These are phyloP conservation scores for Martiniozyma asiatica DNA, from an alignment of 1,139 yeast genomes.

Conservation along the genomic window DNA sequence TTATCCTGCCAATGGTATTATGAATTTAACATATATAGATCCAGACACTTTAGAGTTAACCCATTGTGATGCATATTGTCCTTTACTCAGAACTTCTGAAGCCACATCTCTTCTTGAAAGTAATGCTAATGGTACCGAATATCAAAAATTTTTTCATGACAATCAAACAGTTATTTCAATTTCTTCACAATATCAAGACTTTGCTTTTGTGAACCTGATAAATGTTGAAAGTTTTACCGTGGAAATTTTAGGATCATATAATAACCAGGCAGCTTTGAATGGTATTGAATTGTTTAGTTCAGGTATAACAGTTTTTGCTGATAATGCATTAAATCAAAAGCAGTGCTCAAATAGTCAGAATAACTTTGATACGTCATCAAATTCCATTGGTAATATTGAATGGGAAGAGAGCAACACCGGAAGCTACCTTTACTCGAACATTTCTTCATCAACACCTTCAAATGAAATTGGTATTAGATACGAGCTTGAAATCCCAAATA, in stretches of 20 bases:
- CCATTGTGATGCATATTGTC: slow-evolving; percentile 84
- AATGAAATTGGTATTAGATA: slow-evolving; percentile 39
- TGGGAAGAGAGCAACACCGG: slow-evolving; percentile 22
- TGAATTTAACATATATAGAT: slow-evolving; percentile 81
- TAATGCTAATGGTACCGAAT: slow-evolving; percentile 7
- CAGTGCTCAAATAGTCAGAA: slow-evolving; percentile 27
- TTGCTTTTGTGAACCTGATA: slow-evolving; percentile 62
- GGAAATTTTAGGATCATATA: slow-evolving; percentile 61
- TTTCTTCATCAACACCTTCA: slow-evolving; percentile 24
- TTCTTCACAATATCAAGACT: slow-evolving; percentile 52
- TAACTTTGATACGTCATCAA: slow-evolving; percentile 10
- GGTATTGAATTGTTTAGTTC: slow-evolving; percentile 69
- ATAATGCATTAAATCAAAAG: slow-evolving; percentile 56
- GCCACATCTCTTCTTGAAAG: slow-evolving; percentile 17
- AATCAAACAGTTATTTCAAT: slow-evolving; percentile 10
- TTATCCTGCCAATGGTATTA: slow-evolving; percentile 73
- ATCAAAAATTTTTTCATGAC: slow-evolving; percentile 11
- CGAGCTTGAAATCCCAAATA: slow-evolving; percentile 56
- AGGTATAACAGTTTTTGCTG: slow-evolving; percentile 58
- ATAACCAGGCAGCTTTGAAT: slow-evolving; percentile 50
- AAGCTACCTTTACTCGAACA: slow-evolving; percentile 25
- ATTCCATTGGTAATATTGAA: slow-evolving; percentile 18
- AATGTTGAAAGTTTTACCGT: slow-evolving; percentile 52
- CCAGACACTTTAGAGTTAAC: slow-evolving; percentile 45
- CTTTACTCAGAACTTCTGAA: slow-evolving; percentile 32